Conservation (phyloP, 371 early-diverging fungal genomes). For the Chytridiales sp. region DNA sequence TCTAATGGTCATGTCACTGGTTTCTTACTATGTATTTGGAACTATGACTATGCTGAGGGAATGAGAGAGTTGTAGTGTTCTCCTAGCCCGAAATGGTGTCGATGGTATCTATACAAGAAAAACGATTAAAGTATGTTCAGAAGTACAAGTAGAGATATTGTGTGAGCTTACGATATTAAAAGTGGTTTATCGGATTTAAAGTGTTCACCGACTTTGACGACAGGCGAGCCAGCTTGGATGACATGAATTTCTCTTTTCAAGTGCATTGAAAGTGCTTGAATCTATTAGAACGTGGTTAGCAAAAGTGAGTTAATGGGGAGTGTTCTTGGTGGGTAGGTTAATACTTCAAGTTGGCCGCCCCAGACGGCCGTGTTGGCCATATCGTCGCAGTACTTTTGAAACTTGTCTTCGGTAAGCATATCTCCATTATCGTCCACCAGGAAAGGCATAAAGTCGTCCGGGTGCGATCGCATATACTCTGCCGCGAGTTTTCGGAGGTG, state of each 20-base stretch:
- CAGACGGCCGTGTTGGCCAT: slow-evolving; percentile 81
- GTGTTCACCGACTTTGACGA: slow-evolving; percentile 72
- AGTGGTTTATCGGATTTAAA: slow-evolving; percentile 60
- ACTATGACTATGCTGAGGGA: no score
- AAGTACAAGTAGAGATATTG: slow-evolving; percentile 8
- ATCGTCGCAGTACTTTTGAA: slow-evolving; percentile 71
- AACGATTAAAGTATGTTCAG: background rate
- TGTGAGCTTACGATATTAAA: slow-evolving; percentile 65
- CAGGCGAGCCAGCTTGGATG: slow-evolving; percentile 73
- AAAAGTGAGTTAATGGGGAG: background rate
- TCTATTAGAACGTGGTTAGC: slow-evolving; percentile 43
- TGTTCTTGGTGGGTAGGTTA: background rate
- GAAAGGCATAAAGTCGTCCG: slow-evolving; percentile 89
- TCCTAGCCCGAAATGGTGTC: slow-evolving; percentile 87
- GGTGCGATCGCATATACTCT: slow-evolving; percentile 70
- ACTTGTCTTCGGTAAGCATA: slow-evolving; percentile 66
- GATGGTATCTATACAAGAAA: slow-evolving; percentile 67
- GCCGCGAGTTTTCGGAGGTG: slow-evolving; percentile 72
- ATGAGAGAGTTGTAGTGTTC: slow-evolving; percentile 97
- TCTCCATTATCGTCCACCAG: slow-evolving; percentile 78
- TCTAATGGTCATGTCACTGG: slow-evolving; percentile 17
- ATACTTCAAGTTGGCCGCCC: slow-evolving; percentile 94
- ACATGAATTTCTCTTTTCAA: slow-evolving; percentile 72
- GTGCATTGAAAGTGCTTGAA: slow-evolving; percentile 72
- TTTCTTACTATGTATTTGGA: no score